Percentiles rank a stretch among this genome's conserved stretches.
Conservation (phyloP, 768 basidiomycete species). For the Saitozyma sp. region DNA sequence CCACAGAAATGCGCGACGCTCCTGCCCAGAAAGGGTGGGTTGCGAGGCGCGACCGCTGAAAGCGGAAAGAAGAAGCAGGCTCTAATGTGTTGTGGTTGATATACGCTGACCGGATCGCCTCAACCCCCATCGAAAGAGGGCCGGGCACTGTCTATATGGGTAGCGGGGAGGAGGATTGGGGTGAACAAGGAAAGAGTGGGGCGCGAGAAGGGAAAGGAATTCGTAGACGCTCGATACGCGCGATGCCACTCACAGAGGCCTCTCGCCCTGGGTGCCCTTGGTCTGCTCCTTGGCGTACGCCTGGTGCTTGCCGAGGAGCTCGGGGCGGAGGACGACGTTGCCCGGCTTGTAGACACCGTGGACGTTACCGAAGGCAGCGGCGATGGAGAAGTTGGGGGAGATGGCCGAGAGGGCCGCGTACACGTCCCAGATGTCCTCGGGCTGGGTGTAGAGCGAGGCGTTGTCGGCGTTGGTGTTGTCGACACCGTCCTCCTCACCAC, state of each 20-base stretch:
- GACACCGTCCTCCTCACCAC: slow-evolving; percentile 98
- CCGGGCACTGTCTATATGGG: slow-evolving; percentile 50
- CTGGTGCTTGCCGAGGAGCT: slow-evolving; percentile 90
- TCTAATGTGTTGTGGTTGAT: slow-evolving; percentile 41
- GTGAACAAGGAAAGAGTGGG: background rate
- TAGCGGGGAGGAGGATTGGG: slow-evolving; percentile 32
- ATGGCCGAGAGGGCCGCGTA: slow-evolving; percentile 78
- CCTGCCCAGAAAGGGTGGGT: slow-evolving; percentile 30
- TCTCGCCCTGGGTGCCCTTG: slow-evolving; percentile 56
- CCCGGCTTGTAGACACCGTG: slow-evolving; percentile 99
- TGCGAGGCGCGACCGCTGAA: slow-evolving; percentile 10
- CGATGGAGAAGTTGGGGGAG: slow-evolving; percentile 92
- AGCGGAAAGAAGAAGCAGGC: slow-evolving; percentile 41
- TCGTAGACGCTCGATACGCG: background rate
- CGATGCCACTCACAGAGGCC: slow-evolving; percentile 74
- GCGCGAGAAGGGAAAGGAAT: background rate
- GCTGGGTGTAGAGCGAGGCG: slow-evolving; percentile 90
- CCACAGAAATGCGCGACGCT: slow-evolving; percentile 28
- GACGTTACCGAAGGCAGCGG: slow-evolving; percentile 97
- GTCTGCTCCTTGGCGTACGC: slow-evolving; percentile 68
- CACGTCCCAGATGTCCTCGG: slow-evolving; percentile 91
- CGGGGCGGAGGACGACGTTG: slow-evolving; percentile 90
- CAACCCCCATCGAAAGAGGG: slow-evolving; percentile 33
- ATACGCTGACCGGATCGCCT: slow-evolving; percentile 51
- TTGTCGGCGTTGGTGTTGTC: slow-evolving; percentile 98